Percentiles rank a stretch among this genome's conserved stretches.
phyloP scores from a whole-genome alignment of 139 green algal genomes.

The Chlamydomonas sp. region DNA sequence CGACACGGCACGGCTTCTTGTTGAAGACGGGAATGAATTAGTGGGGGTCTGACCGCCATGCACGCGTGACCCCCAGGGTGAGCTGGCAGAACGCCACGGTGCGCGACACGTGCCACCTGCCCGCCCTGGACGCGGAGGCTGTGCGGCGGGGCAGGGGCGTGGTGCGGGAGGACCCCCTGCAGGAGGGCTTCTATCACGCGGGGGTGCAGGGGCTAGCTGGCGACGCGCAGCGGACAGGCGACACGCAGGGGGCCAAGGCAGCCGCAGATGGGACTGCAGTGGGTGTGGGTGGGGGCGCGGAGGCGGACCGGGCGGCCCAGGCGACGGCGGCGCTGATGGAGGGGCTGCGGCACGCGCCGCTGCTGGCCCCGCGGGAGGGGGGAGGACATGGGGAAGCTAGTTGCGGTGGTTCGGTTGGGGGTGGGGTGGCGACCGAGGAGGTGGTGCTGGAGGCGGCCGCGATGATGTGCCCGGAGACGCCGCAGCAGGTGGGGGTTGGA shows the following conservation, averaged over 20 bases:
- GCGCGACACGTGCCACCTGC: background rate
- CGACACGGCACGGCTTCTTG: too few relatives aligned
- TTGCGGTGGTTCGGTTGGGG: too few relatives aligned
- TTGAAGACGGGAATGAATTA: too few relatives aligned
- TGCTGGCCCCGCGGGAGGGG: background rate
- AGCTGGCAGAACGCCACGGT: constrained; percentile 34
- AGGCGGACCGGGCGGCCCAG: background rate
- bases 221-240: too few relatives aligned
- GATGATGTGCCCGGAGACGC: background rate
- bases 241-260: too few relatives aligned
- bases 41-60: too few relatives aligned
- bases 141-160: constrained; percentile 13
- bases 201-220: background rate
- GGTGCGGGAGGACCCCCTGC: constrained; percentile 10
- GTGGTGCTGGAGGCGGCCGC: background rate
- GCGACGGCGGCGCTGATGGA: background rate
- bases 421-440: background rate
- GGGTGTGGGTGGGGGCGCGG: too few relatives aligned
- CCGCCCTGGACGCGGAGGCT: background rate
- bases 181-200: background rate
- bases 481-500: background rate
- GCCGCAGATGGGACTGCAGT: too few relatives aligned
- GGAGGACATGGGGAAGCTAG: background rate
- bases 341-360: too few relatives aligned
- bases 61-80: background rate